Conservation (phyloP, 441 rosid genomes). For the Jatropha multifida region DNA sequence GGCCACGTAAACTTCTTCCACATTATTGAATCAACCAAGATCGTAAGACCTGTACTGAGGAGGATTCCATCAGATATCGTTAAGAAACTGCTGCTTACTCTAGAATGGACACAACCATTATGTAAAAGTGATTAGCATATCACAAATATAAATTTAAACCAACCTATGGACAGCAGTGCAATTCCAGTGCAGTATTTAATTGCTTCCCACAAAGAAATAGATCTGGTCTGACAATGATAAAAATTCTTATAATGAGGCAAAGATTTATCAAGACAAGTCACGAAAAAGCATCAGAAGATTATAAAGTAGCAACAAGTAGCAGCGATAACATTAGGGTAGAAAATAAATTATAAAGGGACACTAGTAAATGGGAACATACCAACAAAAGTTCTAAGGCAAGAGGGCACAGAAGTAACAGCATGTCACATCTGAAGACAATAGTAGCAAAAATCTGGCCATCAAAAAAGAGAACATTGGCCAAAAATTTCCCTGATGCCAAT, state of each 20-base stretch:
- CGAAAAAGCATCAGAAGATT: neutral
- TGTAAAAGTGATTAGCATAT: neutral
- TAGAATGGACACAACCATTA: neutral
- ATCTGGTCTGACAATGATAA: conserved; percentile 61
- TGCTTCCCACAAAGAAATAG: conserved; percentile 70
- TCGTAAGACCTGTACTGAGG: conserved; percentile 66
- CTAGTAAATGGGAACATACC: conserved; percentile 48
- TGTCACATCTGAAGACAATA: conserved; percentile 80
- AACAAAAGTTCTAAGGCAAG: conserved; percentile 73
- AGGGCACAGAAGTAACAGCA: conserved; percentile 75
- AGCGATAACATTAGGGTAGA: neutral
- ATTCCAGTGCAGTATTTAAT: conserved; percentile 59
- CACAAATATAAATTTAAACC: conserved; percentile 25
- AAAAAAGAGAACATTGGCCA: conserved; percentile 22
- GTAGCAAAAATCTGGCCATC: conserved; percentile 68
- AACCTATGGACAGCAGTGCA: conserved; percentile 66
- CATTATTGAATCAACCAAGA: conserved; percentile 81
- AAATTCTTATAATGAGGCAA: conserved; percentile 32
- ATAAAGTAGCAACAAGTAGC: neutral
- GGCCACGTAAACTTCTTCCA: conserved; percentile 92
- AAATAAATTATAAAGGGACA: neutral
- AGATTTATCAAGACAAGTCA: conserved; percentile 16
- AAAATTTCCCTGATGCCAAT: conserved; percentile 23
- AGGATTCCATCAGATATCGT: conserved; percentile 29
- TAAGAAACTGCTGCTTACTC: conserved; percentile 13